Percentiles rank a stretch among this genome's conserved stretches.
Conservation (phyloP, 1,284 basidiomycete species). For the Lentinula novae-zelandiae region DNA sequence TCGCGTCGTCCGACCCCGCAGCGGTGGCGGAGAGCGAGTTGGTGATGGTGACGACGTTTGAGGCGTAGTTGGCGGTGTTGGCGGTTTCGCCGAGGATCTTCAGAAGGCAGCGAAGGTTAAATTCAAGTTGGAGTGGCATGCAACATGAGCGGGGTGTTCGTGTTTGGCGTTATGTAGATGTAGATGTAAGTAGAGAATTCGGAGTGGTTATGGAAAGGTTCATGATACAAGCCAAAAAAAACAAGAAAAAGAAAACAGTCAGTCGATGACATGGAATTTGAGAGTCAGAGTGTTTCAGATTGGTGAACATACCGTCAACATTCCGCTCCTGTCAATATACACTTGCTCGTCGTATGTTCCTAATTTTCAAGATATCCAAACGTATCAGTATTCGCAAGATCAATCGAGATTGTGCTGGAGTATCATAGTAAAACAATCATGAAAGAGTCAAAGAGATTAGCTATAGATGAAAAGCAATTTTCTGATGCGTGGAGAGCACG, state of each 20-base stretch:
- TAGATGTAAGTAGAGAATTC: neutral
- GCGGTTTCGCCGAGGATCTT: conserved; percentile 26
- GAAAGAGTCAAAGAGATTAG: no score
- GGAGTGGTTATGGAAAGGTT: no score
- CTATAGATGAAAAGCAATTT: no score
- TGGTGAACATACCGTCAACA: neutral
- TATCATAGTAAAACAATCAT: no score
- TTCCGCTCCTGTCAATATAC: neutral
- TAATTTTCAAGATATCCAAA: neutral
- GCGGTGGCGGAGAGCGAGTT: conserved; percentile 18
- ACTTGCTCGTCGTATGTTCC: conserved; percentile 4
- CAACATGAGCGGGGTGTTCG: no score
- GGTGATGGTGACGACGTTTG: conserved; percentile 25
- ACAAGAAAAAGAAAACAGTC: no score
- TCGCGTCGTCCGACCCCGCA: conserved; percentile 26
- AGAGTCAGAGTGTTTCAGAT: neutral
- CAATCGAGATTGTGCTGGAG: neutral
- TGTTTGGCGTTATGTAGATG: no score
- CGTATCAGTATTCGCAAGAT: neutral
- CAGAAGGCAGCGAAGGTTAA: no score
- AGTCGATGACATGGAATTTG: no score
- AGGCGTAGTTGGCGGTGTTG: conserved; percentile 21
- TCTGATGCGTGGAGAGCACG: no score
- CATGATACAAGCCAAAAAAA: no score
- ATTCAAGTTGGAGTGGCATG: no score